phyloP scores from a whole-genome alignment of 805 yeast genomes.

The Debaryomyces hansenii region DNA sequence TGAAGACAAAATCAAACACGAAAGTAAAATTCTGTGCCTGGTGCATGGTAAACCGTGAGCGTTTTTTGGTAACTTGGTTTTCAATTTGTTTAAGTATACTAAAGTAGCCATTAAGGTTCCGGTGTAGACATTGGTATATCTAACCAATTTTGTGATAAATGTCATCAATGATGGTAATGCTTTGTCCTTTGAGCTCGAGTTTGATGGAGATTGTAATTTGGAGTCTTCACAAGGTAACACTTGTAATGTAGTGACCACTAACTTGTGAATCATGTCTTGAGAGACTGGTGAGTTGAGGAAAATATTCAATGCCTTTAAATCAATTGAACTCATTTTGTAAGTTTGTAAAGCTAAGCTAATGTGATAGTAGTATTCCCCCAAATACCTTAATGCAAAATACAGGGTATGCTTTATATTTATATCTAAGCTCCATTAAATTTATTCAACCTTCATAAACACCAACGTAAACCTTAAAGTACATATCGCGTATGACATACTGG shows the following conservation, averaged over 20 bases:
- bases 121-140: conserved; percentile 77
- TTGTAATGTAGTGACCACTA: conserved; percentile 65
- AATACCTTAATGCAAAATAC: not conserved
- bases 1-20: conserved; percentile 70
- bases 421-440: not conserved
- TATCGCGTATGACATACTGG: conserved; percentile 1
- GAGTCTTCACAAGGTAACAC: conserved; percentile 60
- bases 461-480: not conserved
- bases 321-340: conserved; percentile 16
- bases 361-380: not conserved
- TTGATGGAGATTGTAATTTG: conserved; percentile 25
- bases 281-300: conserved; percentile 67
- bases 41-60: conserved; percentile 81
- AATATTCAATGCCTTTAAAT: conserved; percentile 54
- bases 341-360: not conserved
- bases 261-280: conserved; percentile 70
- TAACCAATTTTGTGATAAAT: conserved; percentile 67
- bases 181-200: conserved; percentile 27
- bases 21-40: conserved; percentile 72
- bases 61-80: conserved; percentile 61
- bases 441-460: not conserved
- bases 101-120: conserved; percentile 75
- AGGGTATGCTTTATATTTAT: not conserved
- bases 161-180: conserved; percentile 70
- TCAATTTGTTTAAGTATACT: conserved; percentile 64